These are phyloP conservation scores for Lycium ferocissimum DNA, from an alignment of 257 asterid species.

Conservation along the genomic window DNA sequence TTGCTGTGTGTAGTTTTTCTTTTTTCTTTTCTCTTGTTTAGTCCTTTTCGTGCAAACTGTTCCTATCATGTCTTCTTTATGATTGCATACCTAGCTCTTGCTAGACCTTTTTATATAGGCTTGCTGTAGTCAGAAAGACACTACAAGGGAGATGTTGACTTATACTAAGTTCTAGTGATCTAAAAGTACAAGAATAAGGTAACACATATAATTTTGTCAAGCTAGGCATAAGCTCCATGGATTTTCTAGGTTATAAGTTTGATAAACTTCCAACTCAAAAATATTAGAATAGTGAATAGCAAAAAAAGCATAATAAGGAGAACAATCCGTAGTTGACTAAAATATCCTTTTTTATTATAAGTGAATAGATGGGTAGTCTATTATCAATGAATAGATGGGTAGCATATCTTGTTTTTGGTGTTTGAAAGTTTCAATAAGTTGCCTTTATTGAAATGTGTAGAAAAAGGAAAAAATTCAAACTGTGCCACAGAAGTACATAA, in stretches of 20 bases:
- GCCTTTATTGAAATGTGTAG: slow-evolving; percentile 14
- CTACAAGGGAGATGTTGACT: not conserved
- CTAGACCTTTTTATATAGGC: not conserved
- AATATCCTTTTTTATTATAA: not conserved
- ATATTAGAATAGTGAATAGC: not conserved
- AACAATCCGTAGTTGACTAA: not conserved
- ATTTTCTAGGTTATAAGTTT: slow-evolving; percentile 7
- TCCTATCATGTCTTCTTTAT: slow-evolving; percentile 14
- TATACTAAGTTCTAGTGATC: slow-evolving; percentile 9
- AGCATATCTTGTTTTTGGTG: not conserved
- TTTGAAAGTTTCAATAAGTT: not conserved
- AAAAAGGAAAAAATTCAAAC: slow-evolving; percentile 19
- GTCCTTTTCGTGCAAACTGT: not conserved
- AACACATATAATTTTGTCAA: not conserved
- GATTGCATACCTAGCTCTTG: not conserved
- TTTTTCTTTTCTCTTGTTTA: not conserved
- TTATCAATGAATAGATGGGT: not conserved
- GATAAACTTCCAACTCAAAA: not conserved
- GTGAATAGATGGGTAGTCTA: not conserved
- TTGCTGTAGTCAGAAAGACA: slow-evolving; percentile 15
- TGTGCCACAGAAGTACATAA: not conserved
- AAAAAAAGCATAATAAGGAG: not conserved
- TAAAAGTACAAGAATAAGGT: not conserved
- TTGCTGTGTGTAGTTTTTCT: not conserved
- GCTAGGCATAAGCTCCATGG: not conserved